Base-by-base conservation (phyloP, 805 yeast species). In the Sungouiella thailandica region DNA sequence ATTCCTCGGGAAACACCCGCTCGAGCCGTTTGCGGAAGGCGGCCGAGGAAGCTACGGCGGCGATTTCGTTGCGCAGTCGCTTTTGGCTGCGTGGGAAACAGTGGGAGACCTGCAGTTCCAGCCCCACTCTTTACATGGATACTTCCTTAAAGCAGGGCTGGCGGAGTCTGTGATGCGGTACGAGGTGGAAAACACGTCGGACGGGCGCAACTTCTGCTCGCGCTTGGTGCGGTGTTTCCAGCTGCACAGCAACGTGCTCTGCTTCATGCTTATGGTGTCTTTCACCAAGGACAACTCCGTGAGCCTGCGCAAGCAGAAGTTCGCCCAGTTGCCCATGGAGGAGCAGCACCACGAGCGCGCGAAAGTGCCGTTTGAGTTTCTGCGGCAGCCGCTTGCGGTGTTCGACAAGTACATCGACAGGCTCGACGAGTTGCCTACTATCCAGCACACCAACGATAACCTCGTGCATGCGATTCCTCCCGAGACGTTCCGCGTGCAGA, bases 1-100 rank as follows among this genome's bases (percentile, higher is more conserved):
- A 10, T 47, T 37, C 17, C 28, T 35, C n/a, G 60, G 57, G 5
- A 48, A 50, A 17, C 44, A 53, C 36, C 59, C 58, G 4, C 44
- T 55, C 35, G 51, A 55, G 34, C 43, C 51, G 7, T 45, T 50
- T 27, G 33, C 35, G 6, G 36, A 35, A 8, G 56, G 39, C 4
- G 45, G 46, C 12, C 36, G 62, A 16, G 62, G 62, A 2, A 47
- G 52, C 1, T 57, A 51, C 27, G 62, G 62, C 4, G 62, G 60
- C 3, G 62, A 57, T 36, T 42, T 53, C 23, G 46, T 53, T 9
- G 39, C 46, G 13, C 60, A 55, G 36, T 45, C 45, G n/a, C 29
- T 57, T 14, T 28, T 46, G 17, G 62, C 59, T 0, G 58, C 58
- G 3, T 54, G 58, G 58, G 54, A 41, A 20, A 46, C 57, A 17